phyloP scores from a whole-genome alignment of 78 protist species.

The Pelomyxa schiedti region DNA sequence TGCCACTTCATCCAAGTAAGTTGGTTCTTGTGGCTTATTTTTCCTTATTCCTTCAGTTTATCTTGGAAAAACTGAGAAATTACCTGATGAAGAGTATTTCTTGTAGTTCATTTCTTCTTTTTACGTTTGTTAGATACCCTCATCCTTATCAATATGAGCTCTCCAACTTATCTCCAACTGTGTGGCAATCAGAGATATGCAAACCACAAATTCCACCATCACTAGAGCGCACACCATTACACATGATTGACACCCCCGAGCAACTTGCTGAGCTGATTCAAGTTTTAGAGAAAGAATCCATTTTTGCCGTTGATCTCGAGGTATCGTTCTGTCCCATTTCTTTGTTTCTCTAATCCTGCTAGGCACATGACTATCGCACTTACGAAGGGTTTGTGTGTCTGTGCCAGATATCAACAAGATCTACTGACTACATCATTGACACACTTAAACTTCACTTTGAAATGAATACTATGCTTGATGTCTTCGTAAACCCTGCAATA shows the following conservation, averaged over 20 bases:
- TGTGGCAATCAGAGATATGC: constrained; percentile 13
- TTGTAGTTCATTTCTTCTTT: no score
- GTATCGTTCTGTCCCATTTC: background rate
- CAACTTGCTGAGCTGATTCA: constrained; percentile 25
- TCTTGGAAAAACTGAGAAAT: no score
- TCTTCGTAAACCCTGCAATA: constrained; percentile 69
- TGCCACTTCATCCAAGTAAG: no score
- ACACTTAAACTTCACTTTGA: constrained; percentile 65
- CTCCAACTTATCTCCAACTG: background rate
- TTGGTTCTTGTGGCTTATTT: no score
- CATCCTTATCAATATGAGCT: constrained; percentile 60
- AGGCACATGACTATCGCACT: constrained; percentile 65
- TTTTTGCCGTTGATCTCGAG: constrained; percentile 88
- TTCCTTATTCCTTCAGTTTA: no score
- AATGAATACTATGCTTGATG: constrained; percentile 31
- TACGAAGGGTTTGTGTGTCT: constrained; percentile 91
- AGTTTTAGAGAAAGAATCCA: constrained; percentile 12
- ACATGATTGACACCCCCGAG: constrained; percentile 37
- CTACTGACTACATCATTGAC: constrained; percentile 86
- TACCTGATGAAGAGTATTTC: no score
- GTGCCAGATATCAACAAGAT: constrained; percentile 86
- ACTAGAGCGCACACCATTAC: constrained; percentile 34
- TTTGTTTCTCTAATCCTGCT: background rate
- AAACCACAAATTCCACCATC: constrained; percentile 12
- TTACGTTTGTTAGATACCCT: no score